Conservation (phyloP, 345 rosid species). For the Eucalyptus marginata region DNA sequence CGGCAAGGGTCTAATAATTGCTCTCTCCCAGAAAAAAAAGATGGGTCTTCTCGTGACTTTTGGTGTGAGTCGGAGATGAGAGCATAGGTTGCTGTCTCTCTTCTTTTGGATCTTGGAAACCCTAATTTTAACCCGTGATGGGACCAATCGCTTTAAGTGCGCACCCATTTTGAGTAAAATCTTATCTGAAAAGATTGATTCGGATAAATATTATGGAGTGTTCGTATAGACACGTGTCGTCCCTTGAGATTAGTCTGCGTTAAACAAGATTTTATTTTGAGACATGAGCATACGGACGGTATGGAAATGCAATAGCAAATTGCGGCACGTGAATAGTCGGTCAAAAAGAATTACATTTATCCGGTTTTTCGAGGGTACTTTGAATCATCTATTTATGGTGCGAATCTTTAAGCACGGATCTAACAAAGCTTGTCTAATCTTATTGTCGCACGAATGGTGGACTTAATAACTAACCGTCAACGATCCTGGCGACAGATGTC, state of each 20-base stretch:
- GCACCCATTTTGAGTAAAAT: neutral
- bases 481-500: neutral
- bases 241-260: neutral
- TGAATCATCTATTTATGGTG: neutral
- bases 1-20: neutral
- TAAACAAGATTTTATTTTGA: neutral
- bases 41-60: neutral
- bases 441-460: neutral
- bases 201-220: neutral
- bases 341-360: neutral
- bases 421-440: neutral
- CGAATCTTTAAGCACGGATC: neutral
- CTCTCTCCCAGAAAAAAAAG: neutral
- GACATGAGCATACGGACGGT: rapidly evolving
- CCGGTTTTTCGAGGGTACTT: neutral
- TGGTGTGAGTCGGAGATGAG: neutral
- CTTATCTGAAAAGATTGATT: neutral
- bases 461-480: neutral
- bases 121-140: neutral
- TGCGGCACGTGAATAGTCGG: neutral
- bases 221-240: neutral
- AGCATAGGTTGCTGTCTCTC: neutral
- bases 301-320: neutral
- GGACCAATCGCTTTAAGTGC: neutral
- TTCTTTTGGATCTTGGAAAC: neutral